Conservation (phyloP, 164 flowering plant species). For the Warburgia ugandensis region DNA sequence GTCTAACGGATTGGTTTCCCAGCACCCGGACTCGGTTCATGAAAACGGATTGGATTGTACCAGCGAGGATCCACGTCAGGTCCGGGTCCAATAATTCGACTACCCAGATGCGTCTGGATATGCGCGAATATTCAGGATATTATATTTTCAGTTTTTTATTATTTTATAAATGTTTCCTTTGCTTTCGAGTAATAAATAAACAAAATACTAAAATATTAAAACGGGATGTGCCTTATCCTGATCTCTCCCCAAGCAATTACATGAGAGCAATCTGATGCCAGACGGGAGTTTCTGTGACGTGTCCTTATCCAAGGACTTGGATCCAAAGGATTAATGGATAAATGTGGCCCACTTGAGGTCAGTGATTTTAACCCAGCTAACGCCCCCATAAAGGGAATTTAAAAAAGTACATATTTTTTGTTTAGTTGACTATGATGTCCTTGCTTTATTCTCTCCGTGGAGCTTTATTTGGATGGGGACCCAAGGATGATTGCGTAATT, state of each 20-base stretch:
- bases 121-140: background rate
- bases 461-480: background rate
- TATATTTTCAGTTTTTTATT: background rate
- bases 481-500: too few relatives aligned
- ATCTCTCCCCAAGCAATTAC: background rate
- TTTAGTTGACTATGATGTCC: background rate
- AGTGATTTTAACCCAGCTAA: background rate
- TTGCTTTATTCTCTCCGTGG: background rate
- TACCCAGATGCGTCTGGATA: background rate
- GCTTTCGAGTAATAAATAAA: background rate
- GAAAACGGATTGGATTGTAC: slow-evolving; percentile 12
- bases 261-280: background rate
- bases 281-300: background rate
- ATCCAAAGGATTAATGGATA: background rate
- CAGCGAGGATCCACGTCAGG: slow-evolving; percentile 70
- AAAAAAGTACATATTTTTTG: too few relatives aligned
- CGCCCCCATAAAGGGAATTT: too few relatives aligned
- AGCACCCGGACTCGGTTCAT: background rate
- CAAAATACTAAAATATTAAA: background rate
- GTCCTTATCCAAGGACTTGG: slow-evolving; percentile 3
- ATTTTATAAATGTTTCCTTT: background rate
- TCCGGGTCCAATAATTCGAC: slow-evolving; percentile 4
- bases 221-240: slow-evolving; percentile 7
- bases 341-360: background rate
- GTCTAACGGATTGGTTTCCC: background rate